Evolutionary conservation across 176 grass and related monocot genomes (phyloP).

Genomic region (Paspalum notatum): DNA sequence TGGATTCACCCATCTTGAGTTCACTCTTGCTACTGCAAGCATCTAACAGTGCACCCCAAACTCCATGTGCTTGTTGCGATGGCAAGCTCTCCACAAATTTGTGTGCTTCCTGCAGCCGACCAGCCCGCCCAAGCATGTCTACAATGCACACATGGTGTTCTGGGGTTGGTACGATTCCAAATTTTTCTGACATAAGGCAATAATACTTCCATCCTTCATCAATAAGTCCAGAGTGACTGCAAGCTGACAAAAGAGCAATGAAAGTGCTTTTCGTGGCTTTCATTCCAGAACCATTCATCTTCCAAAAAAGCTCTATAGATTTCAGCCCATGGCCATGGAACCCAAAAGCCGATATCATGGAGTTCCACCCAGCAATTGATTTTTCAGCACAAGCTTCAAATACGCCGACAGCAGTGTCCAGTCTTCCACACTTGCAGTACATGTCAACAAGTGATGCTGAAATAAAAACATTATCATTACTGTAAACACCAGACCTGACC

Average conservation of each 20-base stretch:
- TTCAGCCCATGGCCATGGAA: slow-evolving; percentile 72
- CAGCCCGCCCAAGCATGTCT: slow-evolving; percentile 75
- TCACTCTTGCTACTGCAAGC: slow-evolving; percentile 55
- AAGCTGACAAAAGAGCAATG: slow-evolving; percentile 79
- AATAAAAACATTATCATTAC: slow-evolving; percentile 70
- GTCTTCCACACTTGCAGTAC: slow-evolving; percentile 86
- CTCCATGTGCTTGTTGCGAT: slow-evolving; percentile 52
- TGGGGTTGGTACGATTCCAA: slow-evolving; percentile 56
- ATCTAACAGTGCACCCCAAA: slow-evolving; percentile 81
- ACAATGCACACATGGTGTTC: slow-evolving; percentile 81
- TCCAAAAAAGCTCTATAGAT: slow-evolving; percentile 67
- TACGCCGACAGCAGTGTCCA: slow-evolving; percentile 53
- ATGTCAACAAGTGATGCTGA: slow-evolving; percentile 79
- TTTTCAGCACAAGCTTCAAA: slow-evolving; percentile 66
- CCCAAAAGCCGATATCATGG: slow-evolving; percentile 82
- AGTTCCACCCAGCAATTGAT: slow-evolving; percentile 87
- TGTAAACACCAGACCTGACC: slow-evolving; percentile 57
- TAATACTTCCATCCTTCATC: slow-evolving; percentile 78
- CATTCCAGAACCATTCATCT: slow-evolving; percentile 63
- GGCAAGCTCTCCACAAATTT: slow-evolving; percentile 58
- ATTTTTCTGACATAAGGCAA: slow-evolving; percentile 68
- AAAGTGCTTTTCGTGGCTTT: slow-evolving; percentile 80
- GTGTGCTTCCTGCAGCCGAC: slow-evolving; percentile 61
- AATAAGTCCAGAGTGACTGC: slow-evolving; percentile 74
- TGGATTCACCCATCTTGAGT: slow-evolving; percentile 54